Evolutionary conservation across 2,329 filamentous ascomycete genomes (phyloP).

Genomic region (Aspergillus sp.): DNA sequence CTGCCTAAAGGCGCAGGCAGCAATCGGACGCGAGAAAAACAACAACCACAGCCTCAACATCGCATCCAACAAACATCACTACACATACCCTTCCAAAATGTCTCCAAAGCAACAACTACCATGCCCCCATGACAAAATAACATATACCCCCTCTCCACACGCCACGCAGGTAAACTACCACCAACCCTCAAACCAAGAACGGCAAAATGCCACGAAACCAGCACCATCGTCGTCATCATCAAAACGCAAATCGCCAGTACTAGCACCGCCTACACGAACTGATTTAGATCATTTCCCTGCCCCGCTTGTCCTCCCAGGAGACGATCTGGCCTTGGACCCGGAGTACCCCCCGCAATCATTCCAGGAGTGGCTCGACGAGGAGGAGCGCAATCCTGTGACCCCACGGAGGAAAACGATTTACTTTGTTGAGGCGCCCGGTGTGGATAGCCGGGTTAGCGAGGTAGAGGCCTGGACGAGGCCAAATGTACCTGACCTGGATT

Average conservation of each 20-base stretch:
- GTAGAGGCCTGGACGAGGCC: neutral
- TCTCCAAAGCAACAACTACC: neutral
- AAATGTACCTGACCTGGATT: too few relatives aligned
- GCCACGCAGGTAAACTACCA: conserved; percentile 36
- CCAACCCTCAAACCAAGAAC: conserved; percentile 23
- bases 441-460: conserved; percentile 20
- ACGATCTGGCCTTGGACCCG: conserved; percentile 58
- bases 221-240: neutral
- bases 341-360: conserved; percentile 54
- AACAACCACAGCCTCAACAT: too few relatives aligned
- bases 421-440: conserved; percentile 48
- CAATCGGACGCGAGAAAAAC: too few relatives aligned
- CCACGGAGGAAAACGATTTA: conserved; percentile 53
- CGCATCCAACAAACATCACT: too few relatives aligned
- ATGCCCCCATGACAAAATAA: conserved; percentile 10
- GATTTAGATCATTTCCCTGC: conserved; percentile 51
- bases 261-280: neutral
- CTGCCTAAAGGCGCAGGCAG: too few relatives aligned
- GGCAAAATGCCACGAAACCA: conserved; percentile 22
- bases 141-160: conserved; percentile 29
- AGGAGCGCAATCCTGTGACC: conserved; percentile 53
- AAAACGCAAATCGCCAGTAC: neutral
- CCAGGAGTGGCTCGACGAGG: conserved; percentile 49
- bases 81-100: neutral
- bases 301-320: conserved; percentile 59